Base-by-base conservation (phyloP, 139 green algal species). In the Raphidocelis subcapitata region DNA sequence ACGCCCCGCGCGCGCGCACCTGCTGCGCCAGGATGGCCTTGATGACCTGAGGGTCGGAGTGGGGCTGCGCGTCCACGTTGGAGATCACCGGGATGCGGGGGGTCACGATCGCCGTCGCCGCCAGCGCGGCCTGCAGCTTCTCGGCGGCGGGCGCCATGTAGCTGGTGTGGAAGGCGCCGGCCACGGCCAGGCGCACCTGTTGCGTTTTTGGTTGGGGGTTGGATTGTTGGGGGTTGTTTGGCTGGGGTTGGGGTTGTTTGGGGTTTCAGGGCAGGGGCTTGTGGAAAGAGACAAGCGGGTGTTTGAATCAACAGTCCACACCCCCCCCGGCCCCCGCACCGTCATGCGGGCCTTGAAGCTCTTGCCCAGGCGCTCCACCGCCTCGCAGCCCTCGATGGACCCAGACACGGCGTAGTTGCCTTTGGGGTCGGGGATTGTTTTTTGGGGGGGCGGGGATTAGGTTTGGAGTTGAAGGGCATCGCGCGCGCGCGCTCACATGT, bases 361-460 rank as follows among this genome's bases (percentile, higher is more conserved):
- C 86, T 98, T 97, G 52, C 90, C 94, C 32, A 92, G 84, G 59
- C 85, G 80, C 72, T 93, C 86, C 33, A 97, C 88, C 1, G 84
- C 87, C 44, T 98, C 91, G 82, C 92, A 97, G 57, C 86, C 96
- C 63, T 90, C 87, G 56, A 95, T 86, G 70, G 85, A 86, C 37
- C 96, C 96, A 1, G 84, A 94, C 26, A 99, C 92, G 1, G 93
- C 96, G 72, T 99, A 99, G 89, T 99, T 99, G 72, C 96, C 41
- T 49, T 49, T 49, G 41, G 41, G 41, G 41, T n/a, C n/a, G n/a
- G n/a, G n/a, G n/a, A n/a, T n/a, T n/a, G n/a, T n/a, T n/a, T n/a
- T n/a, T n/a, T n/a, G n/a, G n/a, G n/a, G n/a, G n/a, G n/a, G n/a
- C n/a, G n/a, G n/a, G n/a, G n/a, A n/a, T n/a, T n/a, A n/a, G n/a